Evolutionary conservation across 2,329 filamentous ascomycete genomes (phyloP), one percentile per base, ranked within the genome.

Genomic region (Orbilia blumenaviensis): DNA sequence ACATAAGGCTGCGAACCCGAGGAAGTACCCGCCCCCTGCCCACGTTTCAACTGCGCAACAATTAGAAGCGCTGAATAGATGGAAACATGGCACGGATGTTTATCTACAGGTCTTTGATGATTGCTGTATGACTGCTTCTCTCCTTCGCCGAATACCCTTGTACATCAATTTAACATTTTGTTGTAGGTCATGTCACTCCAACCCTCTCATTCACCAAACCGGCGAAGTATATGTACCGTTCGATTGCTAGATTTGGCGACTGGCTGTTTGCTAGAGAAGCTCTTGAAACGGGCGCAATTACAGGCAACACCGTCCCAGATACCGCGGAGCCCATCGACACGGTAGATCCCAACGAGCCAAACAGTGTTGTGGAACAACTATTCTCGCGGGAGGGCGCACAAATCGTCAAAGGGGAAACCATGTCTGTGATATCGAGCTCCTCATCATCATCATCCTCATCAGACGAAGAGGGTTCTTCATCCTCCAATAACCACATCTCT

Each of bases 81-180:
- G 73, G 73, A 77, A 66, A 34, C 60, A 58, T n/a, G 73, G 73
- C 7, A 99, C 95, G 0, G 89, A 96, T 79, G 94, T 98, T 0
- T 93, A 97, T 81, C 86, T 99, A 1, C 95, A 98, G 82, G 90
- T 98, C 0, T 98, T 94, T 94, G 94, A 98, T 71, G 92, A 97
- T 80, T 85, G 98, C 1, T 98, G 95, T 80, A 62, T 52, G n/a
- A n/a, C n/a, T n/a, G 69, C 41, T 14, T n/a, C 7, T 46, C 18
- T 14, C n/a, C 48, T 32, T 23, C n/a, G 14, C 10, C 5, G 25
- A 46, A 42, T 7, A 9, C n/a, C 25, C n/a, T 2, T 34, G 21
- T 38, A n/a, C 8, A 34, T n/a, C 9, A 2, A 16, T 16, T 21
- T 32, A 21, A 46, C 38, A 10, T 27, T 10, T 1, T 3, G 12